Evolutionary conservation across 768 basidiomycete species (phyloP).

Genomic region (Boletus pseudo-olivaceus): DNA sequence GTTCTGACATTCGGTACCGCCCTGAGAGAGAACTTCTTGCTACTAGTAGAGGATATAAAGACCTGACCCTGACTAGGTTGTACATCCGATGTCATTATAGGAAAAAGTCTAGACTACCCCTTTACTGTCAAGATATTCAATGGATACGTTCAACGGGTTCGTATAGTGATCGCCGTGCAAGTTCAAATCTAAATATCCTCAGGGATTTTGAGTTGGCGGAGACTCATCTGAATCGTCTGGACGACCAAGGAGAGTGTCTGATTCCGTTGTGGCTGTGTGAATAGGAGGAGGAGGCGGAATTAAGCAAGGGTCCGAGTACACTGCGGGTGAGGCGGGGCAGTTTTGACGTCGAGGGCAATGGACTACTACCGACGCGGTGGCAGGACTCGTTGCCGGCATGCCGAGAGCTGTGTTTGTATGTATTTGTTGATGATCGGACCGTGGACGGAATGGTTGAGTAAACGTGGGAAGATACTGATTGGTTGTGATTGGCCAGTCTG

Average conservation of each 20-base stretch:
- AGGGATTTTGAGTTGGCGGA: too few species aligned
- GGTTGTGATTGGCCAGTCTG: slow-evolving; percentile 17
- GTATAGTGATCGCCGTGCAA: neutral
- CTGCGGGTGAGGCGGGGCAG: neutral
- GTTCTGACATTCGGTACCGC: neutral
- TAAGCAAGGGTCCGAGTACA: neutral
- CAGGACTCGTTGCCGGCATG: slow-evolving; percentile 20
- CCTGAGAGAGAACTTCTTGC: neutral
- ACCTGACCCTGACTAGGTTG: too few species aligned
- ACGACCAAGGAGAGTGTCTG: too few species aligned
- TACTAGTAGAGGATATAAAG: too few species aligned
- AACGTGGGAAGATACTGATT: slow-evolving; percentile 22
- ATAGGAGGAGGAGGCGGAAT: neutral
- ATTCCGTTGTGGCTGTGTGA: too few species aligned
- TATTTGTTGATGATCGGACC: slow-evolving; percentile 29
- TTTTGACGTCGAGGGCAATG: too few species aligned
- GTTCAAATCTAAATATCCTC: too few species aligned
- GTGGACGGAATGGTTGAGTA: slow-evolving; percentile 23
- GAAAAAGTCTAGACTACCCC: too few species aligned
- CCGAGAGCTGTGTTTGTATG: slow-evolving; percentile 15
- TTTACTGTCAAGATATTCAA: too few species aligned
- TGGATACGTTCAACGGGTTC: too few species aligned
- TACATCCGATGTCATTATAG: too few species aligned
- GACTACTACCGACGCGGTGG: neutral
- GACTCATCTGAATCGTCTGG: too few species aligned